Conservation (phyloP, 176 grass and related monocot genomes). For the Cymbopogon citratus region DNA sequence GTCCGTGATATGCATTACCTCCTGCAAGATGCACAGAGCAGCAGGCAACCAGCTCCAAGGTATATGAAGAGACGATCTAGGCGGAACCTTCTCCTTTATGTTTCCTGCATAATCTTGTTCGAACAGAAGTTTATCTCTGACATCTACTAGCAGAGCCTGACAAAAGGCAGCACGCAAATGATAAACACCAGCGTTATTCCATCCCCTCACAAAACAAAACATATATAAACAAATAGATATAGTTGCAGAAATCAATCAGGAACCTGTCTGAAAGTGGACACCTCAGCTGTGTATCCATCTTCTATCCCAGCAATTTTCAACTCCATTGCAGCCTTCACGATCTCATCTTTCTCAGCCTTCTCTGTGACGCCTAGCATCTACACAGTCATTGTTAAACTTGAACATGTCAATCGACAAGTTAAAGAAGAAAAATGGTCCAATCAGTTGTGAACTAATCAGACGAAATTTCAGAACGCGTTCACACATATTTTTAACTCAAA, state of each 20-base stretch:
- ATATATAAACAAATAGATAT: neutral
- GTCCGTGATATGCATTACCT: conserved; percentile 49
- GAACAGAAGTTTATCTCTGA: conserved; percentile 96
- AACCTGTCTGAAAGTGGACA: conserved; percentile 67
- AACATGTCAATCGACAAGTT: neutral
- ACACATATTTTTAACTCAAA: neutral
- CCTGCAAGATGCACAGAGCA: conserved; percentile 72
- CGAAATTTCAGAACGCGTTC: neutral
- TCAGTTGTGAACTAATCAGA: neutral
- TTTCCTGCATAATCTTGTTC: conserved; percentile 84
- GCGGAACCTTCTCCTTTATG: conserved; percentile 71
- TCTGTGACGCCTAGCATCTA: conserved; percentile 78
- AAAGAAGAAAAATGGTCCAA: neutral
- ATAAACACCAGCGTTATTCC: neutral
- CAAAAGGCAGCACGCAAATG: conserved; percentile 3
- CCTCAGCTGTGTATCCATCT: conserved; percentile 70
- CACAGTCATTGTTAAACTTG: conserved; percentile 21
- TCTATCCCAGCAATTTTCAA: conserved; percentile 68
- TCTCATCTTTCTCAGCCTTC: conserved; percentile 98
- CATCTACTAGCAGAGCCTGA: conserved; percentile 81
- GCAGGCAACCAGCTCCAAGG: conserved; percentile 89
- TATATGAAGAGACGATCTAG: conserved; percentile 66
- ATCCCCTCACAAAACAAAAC: conserved; percentile 2
- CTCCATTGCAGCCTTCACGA: conserved; percentile 86
- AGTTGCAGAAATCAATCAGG: conserved; percentile 5